Base-by-base conservation (phyloP, 768 basidiomycete genomes). In the Boletus sp. region DNA sequence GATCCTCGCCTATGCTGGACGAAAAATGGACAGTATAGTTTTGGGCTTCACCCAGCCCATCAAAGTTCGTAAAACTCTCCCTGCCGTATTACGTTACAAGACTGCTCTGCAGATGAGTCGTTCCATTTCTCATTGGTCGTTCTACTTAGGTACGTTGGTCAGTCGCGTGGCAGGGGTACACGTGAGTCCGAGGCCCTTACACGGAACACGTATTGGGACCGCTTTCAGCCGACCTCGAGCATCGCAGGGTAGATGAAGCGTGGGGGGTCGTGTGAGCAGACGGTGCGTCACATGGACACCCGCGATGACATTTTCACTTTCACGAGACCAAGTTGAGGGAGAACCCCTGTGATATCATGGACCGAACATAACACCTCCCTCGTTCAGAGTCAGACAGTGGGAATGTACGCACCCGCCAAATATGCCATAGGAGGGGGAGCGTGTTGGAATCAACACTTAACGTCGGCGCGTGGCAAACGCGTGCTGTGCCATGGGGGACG, bases 401-500 rank as follows among this genome's bases (percentile, higher is more conserved):
- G 35, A 24, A 47, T 37, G 50, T 10, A 35, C 36, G 42, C 44
- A 52, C 33, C 42, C 20, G 15, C 10, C 30, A 39, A 56, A 14
- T 28, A 5, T n/a, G 48, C 29, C 18, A n/a, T 45, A 45, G 44
- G 50, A 37, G 47, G 41, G 29, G 40, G n/a, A 20, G 41, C n/a
- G 30, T 14, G 20, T 12, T 35, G 55, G 44, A 48, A 37, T 8
- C 28, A 29, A n/a, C 15, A 20, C n/a, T 35, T 35, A 18, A 40
- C 8, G 52, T 18, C 18, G 40, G 41, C 57, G 61, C 63, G 58
- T 70, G 68, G 63, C 50, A 29, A 56, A 64, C 63, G 55, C 69
- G 68, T 70, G 68, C 52, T 54, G 58, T 69, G 62, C 64, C 68
- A 58, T 69, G 64, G 68, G 59, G 64, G 48, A 68, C 59, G 56